phyloP scores from a whole-genome alignment of 306 rosid species.

The Sindora glabra region DNA sequence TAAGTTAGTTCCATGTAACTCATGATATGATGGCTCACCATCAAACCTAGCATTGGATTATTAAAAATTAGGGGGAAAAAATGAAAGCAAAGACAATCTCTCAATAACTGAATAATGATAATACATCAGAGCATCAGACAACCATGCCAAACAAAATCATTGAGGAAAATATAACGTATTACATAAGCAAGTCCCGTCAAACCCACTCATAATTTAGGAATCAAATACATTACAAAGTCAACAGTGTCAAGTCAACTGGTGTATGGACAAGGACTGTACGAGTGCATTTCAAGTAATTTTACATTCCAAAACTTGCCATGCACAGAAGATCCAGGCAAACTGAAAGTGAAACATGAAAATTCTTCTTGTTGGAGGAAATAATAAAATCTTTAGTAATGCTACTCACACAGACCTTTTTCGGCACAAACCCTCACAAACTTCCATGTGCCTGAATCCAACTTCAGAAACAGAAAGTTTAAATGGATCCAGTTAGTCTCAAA shows the following conservation, averaged over 20 bases:
- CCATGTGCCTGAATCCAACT: too few relatives aligned
- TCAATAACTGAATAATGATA: not conserved
- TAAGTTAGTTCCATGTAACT: not conserved
- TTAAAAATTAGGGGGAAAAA: too few relatives aligned
- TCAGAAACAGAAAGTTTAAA: too few relatives aligned
- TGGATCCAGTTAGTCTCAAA: too few relatives aligned
- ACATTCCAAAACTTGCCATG: constrained; percentile 25
- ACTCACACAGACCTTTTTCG: too few relatives aligned
- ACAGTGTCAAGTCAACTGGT: constrained; percentile 6
- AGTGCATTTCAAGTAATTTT: constrained; percentile 34
- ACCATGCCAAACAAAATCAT: too few relatives aligned
- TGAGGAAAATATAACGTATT: too few relatives aligned
- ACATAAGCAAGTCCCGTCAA: not conserved
- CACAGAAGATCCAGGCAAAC: not conserved
- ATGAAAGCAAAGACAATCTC: not conserved
- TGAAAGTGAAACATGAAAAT: too few relatives aligned
- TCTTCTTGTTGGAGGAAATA: too few relatives aligned
- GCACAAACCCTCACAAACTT: too few relatives aligned
- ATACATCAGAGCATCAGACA: too few relatives aligned
- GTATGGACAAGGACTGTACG: constrained; percentile 10
- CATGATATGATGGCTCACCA: not conserved
- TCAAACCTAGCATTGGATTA: not conserved
- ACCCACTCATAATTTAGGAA: constrained; percentile 5
- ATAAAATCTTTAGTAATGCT: too few relatives aligned
- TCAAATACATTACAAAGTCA: constrained; percentile 15